Evolutionary conservation across 1,284 basidiomycete genomes (phyloP).

Genomic region (Schizophyllum commune): DNA sequence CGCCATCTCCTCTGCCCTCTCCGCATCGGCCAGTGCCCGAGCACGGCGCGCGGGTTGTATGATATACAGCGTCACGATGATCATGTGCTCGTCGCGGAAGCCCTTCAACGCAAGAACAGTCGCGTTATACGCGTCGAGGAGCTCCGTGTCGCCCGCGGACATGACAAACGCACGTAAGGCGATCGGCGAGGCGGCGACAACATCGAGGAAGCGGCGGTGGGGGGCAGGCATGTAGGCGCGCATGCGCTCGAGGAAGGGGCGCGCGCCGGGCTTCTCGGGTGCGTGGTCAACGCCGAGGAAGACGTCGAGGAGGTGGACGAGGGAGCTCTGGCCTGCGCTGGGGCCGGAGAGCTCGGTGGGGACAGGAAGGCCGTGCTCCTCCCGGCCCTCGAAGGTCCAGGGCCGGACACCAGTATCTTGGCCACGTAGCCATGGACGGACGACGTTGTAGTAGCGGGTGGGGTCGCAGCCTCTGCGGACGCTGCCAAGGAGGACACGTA

Average conservation of each 20-base stretch:
- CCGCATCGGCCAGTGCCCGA: neutral
- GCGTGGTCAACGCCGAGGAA: slow-evolving; percentile 75
- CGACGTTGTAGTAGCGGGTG: slow-evolving; percentile 82
- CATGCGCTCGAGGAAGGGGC: slow-evolving; percentile 80
- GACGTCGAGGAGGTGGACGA: slow-evolving; percentile 80
- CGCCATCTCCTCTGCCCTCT: slow-evolving; percentile 3
- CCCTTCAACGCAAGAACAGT: slow-evolving; percentile 70
- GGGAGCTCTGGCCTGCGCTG: slow-evolving; percentile 88
- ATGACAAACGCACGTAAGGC: neutral
- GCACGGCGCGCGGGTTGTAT: slow-evolving; percentile 55
- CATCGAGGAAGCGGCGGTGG: slow-evolving; percentile 58
- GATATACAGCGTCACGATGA: slow-evolving; percentile 81
- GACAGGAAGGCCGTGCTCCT: slow-evolving; percentile 48
- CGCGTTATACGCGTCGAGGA: slow-evolving; percentile 63
- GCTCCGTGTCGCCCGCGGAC: slow-evolving; percentile 8
- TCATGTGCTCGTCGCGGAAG: slow-evolving; percentile 85
- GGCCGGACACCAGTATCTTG: slow-evolving; percentile 54
- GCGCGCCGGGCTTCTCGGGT: slow-evolving; percentile 57
- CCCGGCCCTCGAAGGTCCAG: slow-evolving; percentile 59
- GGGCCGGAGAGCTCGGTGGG: slow-evolving; percentile 68
- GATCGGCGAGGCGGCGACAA: neutral
- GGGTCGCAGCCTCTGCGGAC: slow-evolving; percentile 79
- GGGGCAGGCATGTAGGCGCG: slow-evolving; percentile 72
- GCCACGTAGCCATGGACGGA: slow-evolving; percentile 92
- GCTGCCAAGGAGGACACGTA: slow-evolving; percentile 62